Evolutionary conservation across 805 yeast species (phyloP).

Genomic region (Yarrowia sp.): DNA sequence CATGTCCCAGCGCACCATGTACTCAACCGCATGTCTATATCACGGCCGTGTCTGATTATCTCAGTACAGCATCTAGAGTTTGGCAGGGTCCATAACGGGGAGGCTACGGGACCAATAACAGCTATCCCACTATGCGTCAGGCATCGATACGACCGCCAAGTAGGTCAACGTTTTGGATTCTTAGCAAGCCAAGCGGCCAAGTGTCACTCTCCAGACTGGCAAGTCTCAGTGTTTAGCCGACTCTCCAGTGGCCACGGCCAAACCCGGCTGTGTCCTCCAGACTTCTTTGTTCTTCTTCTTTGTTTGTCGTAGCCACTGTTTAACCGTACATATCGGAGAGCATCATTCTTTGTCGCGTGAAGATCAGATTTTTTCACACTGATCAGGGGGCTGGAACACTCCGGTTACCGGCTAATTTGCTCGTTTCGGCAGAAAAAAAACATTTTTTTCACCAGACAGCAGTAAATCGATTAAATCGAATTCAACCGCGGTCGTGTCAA

Average conservation of each 20-base stretch:
- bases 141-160: background rate
- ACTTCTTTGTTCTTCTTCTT: background rate
- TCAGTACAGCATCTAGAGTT: constrained; percentile 2
- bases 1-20: background rate
- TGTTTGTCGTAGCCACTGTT: background rate
- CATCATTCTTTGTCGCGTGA: background rate
- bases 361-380: background rate
- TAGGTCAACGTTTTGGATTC: background rate
- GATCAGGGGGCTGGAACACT: background rate
- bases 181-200: background rate
- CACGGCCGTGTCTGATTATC: background rate
- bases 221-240: background rate
- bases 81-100: no score
- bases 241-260: background rate
- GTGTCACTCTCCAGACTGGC: background rate
- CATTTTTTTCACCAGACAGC: no score
- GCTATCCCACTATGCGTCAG: background rate
- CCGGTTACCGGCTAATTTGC: background rate
- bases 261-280: background rate
- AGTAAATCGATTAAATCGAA: no score
- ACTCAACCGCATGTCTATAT: background rate
- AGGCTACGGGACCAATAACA: no score
- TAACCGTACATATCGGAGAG: background rate
- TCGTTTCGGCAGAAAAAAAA: background rate
- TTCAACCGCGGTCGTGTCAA: no score